A percentile compares a stretch with the other conserved stretches of the same genome.
Evolutionary conservation across 2,329 filamentous ascomycete species (phyloP).

Genomic region (Paecilomyces niveus): DNA sequence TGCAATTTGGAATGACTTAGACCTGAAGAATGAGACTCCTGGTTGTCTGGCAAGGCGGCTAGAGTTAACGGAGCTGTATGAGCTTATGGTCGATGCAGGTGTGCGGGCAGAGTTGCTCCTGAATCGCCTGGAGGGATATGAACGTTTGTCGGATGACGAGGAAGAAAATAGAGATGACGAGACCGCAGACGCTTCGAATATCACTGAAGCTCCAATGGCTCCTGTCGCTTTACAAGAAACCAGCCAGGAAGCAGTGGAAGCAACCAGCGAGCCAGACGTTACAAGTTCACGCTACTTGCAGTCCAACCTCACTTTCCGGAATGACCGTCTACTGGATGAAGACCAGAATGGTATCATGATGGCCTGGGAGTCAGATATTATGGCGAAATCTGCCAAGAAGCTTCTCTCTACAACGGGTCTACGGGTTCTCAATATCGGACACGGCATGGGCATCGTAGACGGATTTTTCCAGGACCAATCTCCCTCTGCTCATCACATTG

Average conservation of each 20-base stretch:
- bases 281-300: slow-evolving; percentile 63
- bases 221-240: slow-evolving; percentile 5
- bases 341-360: slow-evolving; percentile 86
- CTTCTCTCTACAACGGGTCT: slow-evolving; percentile 57
- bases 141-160: slow-evolving; percentile 52
- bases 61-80: slow-evolving; percentile 65
- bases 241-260: background rate
- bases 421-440: slow-evolving; percentile 75
- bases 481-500: slow-evolving; percentile 69
- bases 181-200: slow-evolving; percentile 16
- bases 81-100: slow-evolving; percentile 79
- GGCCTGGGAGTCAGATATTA: slow-evolving; percentile 84
- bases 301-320: slow-evolving; percentile 57
- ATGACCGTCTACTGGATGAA: slow-evolving; percentile 63
- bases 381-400: slow-evolving; percentile 66
- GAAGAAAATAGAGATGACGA: slow-evolving; percentile 29
- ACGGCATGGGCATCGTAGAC: slow-evolving; percentile 88
- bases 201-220: slow-evolving; percentile 12
- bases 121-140: slow-evolving; percentile 73
- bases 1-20: slow-evolving; percentile 96
- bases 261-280: slow-evolving; percentile 34
- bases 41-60: slow-evolving; percentile 73
- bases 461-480: slow-evolving; percentile 62
- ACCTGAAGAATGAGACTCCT: slow-evolving; percentile 79
- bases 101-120: slow-evolving; percentile 85